Conservation (phyloP, 208 protist genomes). For the Acanthamoeba divionensis region DNA sequence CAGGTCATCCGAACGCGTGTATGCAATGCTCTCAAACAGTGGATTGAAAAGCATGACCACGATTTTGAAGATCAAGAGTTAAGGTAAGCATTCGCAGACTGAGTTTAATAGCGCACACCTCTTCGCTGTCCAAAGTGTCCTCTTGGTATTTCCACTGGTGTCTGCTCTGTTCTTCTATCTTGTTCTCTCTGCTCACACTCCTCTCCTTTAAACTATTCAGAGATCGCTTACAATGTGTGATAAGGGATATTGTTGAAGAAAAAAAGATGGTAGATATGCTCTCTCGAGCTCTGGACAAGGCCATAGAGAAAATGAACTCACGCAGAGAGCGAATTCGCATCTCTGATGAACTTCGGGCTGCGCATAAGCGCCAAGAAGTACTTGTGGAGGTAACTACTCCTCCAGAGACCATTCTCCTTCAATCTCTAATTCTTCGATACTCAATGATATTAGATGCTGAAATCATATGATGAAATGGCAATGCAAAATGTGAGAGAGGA, state of each 20-base stretch:
- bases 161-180: no score
- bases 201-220: no score
- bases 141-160: no score
- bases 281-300: not conserved
- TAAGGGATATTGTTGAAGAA: not conserved
- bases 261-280: not conserved
- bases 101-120: no score
- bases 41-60: conserved; percentile 38
- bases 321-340: not conserved
- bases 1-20: not conserved
- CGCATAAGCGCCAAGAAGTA: not conserved
- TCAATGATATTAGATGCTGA: no score
- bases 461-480: no score
- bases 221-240: no score
- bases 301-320: not conserved
- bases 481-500: no score
- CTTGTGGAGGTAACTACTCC: conserved; percentile 1
- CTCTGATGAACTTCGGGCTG: not conserved
- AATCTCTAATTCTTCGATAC: not conserved
- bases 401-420: not conserved
- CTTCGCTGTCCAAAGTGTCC: no score
- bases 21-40: conserved; percentile 20
- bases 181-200: no score
- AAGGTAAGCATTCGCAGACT: not conserved
- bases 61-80: conserved; percentile 13